Evolutionary conservation across 2,329 filamentous ascomycete genomes (phyloP), one percentile per base, ranked within the genome.

Genomic region (Fusarium nematophilum): DNA sequence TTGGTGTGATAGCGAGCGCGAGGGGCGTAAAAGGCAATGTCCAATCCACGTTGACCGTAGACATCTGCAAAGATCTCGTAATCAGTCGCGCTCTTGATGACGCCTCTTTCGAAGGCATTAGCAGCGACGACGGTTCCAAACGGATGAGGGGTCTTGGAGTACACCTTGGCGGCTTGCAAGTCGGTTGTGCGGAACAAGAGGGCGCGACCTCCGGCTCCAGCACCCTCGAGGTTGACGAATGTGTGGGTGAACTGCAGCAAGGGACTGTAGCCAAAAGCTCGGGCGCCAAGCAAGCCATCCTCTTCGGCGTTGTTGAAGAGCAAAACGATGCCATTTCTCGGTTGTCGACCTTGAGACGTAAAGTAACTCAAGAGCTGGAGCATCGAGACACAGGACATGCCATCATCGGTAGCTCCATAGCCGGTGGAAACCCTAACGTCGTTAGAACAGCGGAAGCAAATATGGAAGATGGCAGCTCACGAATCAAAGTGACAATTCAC

Each of bases 231-330:
- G 67, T 99, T 99, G 64, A 98, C 80, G 71, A 99, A 98, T 0
- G 92, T 92, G 70, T 93, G 90, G 9, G 92, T 85, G 52, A 96
- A 90, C 46, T 86, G 86, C 9, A 92, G 87, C 60, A 97, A 81
- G 0, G 93, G 91, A 72, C 93, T 92, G 64, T 92, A 87, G 23
- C 90, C 88, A 70, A 96, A 97, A 6, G 90, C 93, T 57, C 87
- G 86, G 6, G 94, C 93, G 1, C 95, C 95, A 63, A 96, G 91
- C 9, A 98, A 80, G 29, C 88, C 95, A 69, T 98, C 94, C 73
- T 99, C 95, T 72, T 99, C 95, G 29, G 91, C 94, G 70, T 98
- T 97, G 81, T 99, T 99, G 71, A 98, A 84, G 23, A 98, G 82
- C 9, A 92, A 83, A 11, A 98, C 86, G 36, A 99, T 83, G 2